Evolutionary conservation across 2,329 filamentous ascomycete species (phyloP).

Genomic region (Nemania abortiva): DNA sequence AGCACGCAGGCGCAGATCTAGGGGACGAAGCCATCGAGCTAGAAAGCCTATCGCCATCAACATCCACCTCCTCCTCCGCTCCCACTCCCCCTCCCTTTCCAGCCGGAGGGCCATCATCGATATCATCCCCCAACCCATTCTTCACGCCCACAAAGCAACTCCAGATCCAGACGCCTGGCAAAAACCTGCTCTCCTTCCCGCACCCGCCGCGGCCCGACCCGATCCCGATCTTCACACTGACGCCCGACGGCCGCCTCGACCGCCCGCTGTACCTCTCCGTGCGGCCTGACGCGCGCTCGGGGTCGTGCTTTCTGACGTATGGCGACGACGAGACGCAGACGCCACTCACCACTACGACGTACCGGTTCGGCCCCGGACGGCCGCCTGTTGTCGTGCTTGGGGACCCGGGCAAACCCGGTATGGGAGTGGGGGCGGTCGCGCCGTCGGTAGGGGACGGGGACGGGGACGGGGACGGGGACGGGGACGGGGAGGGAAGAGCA

Average conservation of each 20-base stretch:
- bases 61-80: slow-evolving; percentile 21
- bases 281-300: slow-evolving; percentile 60
- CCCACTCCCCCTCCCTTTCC: not conserved
- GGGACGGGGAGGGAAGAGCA: not conserved
- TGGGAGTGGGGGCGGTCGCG: not conserved
- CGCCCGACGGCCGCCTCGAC: slow-evolving; percentile 52
- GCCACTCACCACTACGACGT: slow-evolving; percentile 61
- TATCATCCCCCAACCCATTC: slow-evolving; percentile 5
- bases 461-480: slow-evolving; percentile 15
- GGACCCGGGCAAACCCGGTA: not conserved
- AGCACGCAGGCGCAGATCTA: slow-evolving; percentile 14
- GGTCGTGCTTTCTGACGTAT: slow-evolving; percentile 61
- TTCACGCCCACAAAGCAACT: slow-evolving; percentile 61
- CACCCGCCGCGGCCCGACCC: slow-evolving; percentile 43
- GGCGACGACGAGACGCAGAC: slow-evolving; percentile 47
- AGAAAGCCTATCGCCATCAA: slow-evolving; percentile 24
- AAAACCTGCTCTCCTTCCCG: slow-evolving; percentile 58
- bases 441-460: slow-evolving; percentile 30
- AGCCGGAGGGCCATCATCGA: not conserved
- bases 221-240: slow-evolving; percentile 58
- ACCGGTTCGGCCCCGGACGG: slow-evolving; percentile 59
- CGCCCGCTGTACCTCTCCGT: slow-evolving; percentile 64
- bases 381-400: slow-evolving; percentile 61
- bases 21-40: slow-evolving; percentile 26
- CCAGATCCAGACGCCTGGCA: slow-evolving; percentile 63